phyloP scores from a whole-genome alignment of 2,329 filamentous ascomycete species.

The Paraconiothyrium brasiliense region DNA sequence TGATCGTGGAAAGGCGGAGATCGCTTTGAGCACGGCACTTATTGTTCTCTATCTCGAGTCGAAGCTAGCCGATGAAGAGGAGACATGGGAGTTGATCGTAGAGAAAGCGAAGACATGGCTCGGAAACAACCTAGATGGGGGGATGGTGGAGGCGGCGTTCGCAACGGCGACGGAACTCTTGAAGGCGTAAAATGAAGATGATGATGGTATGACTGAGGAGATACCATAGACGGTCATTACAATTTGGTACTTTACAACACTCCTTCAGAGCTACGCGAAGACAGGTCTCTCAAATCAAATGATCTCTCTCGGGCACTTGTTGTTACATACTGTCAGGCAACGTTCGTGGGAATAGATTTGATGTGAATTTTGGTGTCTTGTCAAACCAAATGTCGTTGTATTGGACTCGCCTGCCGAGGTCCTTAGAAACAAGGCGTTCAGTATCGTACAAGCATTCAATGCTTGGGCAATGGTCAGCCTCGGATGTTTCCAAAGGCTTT shows the following conservation, averaged over 20 bases:
- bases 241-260: too few species aligned
- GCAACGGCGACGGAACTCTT: background rate
- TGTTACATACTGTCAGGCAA: too few species aligned
- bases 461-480: background rate
- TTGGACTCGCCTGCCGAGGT: background rate
- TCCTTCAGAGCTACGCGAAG: too few species aligned
- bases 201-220: background rate
- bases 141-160: slow-evolving; percentile 18
- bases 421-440: background rate
- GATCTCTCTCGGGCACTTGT: too few species aligned
- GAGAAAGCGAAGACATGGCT: slow-evolving; percentile 67
- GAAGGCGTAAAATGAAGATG: background rate
- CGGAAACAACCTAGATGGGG: slow-evolving; percentile 21
- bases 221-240: too few species aligned
- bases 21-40: slow-evolving; percentile 46
- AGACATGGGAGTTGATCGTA: slow-evolving; percentile 70
- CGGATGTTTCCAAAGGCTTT: slow-evolving; percentile 5
- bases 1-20: slow-evolving; percentile 23
- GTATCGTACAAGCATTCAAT: background rate
- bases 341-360: too few species aligned
- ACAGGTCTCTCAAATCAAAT: too few species aligned
- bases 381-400: background rate
- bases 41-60: slow-evolving; percentile 61
- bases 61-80: slow-evolving; percentile 57
- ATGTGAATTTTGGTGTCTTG: too few species aligned